These are phyloP conservation scores for Mercurialis annua DNA, from an alignment of 345 rosid species.

Conservation along the genomic window DNA sequence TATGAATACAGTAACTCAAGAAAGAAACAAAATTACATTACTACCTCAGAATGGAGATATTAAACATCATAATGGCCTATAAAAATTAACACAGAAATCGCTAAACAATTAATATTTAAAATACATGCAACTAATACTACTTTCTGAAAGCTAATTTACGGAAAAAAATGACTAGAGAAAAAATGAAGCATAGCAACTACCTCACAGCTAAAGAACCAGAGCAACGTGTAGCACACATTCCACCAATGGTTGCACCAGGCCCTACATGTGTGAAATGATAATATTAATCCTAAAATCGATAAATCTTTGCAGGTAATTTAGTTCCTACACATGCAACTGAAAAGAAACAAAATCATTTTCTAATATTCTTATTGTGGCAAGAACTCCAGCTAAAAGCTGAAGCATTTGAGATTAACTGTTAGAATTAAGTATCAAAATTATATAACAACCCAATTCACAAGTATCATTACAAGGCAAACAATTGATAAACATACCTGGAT, in stretches of 20 bases:
- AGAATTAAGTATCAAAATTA: background rate
- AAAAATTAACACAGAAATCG: background rate
- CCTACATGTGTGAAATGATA: slow-evolving; percentile 40
- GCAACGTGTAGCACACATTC: slow-evolving; percentile 98
- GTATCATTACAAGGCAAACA: background rate
- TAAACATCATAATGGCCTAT: background rate
- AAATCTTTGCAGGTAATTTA: background rate
- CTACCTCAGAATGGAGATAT: background rate
- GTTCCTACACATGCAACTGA: background rate
- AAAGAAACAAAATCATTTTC: background rate
- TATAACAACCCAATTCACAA: background rate
- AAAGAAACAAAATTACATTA: background rate
- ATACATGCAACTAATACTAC: background rate
- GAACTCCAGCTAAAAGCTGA: background rate
- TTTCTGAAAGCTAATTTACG: background rate
- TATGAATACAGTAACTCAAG: background rate
- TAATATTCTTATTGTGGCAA: background rate
- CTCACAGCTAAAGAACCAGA: slow-evolving; percentile 95
- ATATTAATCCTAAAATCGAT: slow-evolving; percentile 4
- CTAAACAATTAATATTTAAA: background rate
- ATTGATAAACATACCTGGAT: slow-evolving; percentile 61
- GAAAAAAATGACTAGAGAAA: slow-evolving; percentile 3
- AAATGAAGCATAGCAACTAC: slow-evolving; percentile 39
- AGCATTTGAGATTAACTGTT: slow-evolving; percentile 1
- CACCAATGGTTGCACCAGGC: slow-evolving; percentile 93